Percentiles rank a stretch among this genome's conserved stretches.
Evolutionary conservation across 495 filamentous ascomycete species (phyloP).

Genomic region (Penicillium canariense): DNA sequence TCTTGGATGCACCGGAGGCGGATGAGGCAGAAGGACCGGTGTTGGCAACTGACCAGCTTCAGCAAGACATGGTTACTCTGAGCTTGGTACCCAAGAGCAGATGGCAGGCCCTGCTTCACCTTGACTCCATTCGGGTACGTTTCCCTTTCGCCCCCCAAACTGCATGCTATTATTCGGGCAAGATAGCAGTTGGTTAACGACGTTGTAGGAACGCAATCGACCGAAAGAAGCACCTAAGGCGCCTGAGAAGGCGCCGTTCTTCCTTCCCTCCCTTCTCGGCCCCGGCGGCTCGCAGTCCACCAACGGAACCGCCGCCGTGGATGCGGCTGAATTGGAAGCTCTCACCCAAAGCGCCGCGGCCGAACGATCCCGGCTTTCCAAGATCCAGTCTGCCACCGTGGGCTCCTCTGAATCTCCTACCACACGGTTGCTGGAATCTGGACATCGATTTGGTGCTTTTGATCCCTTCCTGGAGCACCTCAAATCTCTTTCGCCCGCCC

Average conservation of each 20-base stretch:
- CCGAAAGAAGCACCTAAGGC: constrained; percentile 87
- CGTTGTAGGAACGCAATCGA: constrained; percentile 72
- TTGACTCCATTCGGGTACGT: constrained; percentile 76
- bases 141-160: neutral
- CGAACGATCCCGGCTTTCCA: constrained; percentile 54
- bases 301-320: constrained; percentile 15
- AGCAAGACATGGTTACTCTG: constrained; percentile 76
- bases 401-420: constrained; percentile 46
- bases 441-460: constrained; percentile 45
- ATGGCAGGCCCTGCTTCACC: constrained; percentile 90
- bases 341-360: constrained; percentile 35
- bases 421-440: constrained; percentile 51
- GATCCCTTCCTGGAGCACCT: constrained; percentile 67
- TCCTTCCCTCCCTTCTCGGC: constrained; percentile 69
- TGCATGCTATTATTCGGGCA: neutral
- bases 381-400: constrained; percentile 32
- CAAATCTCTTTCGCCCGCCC: constrained; percentile 72
- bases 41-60: constrained; percentile 69
- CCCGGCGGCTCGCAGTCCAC: constrained; percentile 27
- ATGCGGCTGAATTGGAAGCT: constrained; percentile 39
- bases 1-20: constrained; percentile 51
- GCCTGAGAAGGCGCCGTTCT: constrained; percentile 95
- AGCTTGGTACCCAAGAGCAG: constrained; percentile 82
- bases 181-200: constrained; percentile 5
- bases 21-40: constrained; percentile 48